Evolutionary conservation across 371 early-diverging fungal genomes (phyloP).

Genomic region (Mortierella sp.): DNA sequence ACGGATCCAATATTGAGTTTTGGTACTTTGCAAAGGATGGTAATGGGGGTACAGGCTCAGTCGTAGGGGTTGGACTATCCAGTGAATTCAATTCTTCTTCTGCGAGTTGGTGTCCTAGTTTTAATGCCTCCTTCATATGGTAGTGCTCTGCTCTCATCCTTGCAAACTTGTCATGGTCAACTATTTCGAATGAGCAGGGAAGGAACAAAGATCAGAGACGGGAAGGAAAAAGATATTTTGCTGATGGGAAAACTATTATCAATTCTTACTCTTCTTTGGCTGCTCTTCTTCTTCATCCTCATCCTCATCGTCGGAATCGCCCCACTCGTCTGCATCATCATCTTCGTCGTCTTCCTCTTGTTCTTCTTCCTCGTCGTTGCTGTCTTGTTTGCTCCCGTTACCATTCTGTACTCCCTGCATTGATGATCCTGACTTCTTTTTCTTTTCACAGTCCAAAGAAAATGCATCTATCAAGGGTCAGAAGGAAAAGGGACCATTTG

Average conservation of each 20-base stretch:
- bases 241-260: neutral
- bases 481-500: no score
- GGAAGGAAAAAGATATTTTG: neutral
- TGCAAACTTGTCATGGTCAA: constrained; percentile 77
- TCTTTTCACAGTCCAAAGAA: constrained; percentile 34
- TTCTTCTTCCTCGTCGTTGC: constrained; percentile 60
- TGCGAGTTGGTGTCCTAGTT: constrained; percentile 58
- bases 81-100: constrained; percentile 53
- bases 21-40: constrained; percentile 31
- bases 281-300: constrained; percentile 21
- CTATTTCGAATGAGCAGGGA: constrained; percentile 22
- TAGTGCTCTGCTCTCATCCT: constrained; percentile 84
- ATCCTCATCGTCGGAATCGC: constrained; percentile 58
- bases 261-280: neutral
- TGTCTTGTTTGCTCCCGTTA: constrained; percentile 7
- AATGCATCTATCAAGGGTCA: constrained; percentile 24
- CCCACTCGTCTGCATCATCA: constrained; percentile 58
- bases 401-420: constrained; percentile 17
- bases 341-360: constrained; percentile 59
- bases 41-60: constrained; percentile 32
- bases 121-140: constrained; percentile 81
- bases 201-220: no score
- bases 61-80: constrained; percentile 23
- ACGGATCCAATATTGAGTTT: neutral
- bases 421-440: constrained; percentile 13